Evolutionary conservation across 257 asterid species (phyloP), one percentile per base, ranked within the genome.

Genomic region (Petunia axillaris): DNA sequence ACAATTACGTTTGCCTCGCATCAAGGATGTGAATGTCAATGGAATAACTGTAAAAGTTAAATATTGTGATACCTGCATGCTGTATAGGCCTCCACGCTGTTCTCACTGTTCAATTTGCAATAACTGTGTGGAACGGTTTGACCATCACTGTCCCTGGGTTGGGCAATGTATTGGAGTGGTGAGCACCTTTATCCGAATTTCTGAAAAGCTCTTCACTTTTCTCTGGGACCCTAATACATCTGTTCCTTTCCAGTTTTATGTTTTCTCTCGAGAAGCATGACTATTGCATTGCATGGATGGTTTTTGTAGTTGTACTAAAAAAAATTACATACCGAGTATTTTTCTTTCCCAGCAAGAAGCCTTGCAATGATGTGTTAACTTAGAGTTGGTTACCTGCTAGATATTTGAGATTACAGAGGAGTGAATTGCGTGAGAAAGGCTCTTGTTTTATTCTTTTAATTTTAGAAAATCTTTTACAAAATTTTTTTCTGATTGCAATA

Each of bases 81-180:
- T 95, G 11, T 93, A 95, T 82, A 86, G 99, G 75, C 95, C 99
- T 77, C 98, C 98, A 16, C 97, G 98, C 13, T 93, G 97, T 81
- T 95, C 99, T 2, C 99, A 93, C 83, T 95, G 99, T 80, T 95
- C 99, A 7, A 91, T 93, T 81, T 95, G 99, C 83, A 91, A 95
- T 76, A 95, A 95, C 85, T 95, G 99, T 70, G 99, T 95, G 79
- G 96, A 95, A 79, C 87, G 91, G 62, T 95, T 95, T 54, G 99
- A 95, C 85, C 99, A 95, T 88, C 99, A 95, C 88, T 95, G 99
- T 54, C 99, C 99, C 46, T 95, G 99, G 99, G 95, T 95, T 36
- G 99, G 99, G 76, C 99, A 95, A 81, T 95, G 99, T 35, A 91
- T 95, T 78, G 99, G 99, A 84, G 74, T 85, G 91, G 99, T 95